phyloP scores from a whole-genome alignment of 345 rosid genomes.

The Geranium rotundifolium region DNA sequence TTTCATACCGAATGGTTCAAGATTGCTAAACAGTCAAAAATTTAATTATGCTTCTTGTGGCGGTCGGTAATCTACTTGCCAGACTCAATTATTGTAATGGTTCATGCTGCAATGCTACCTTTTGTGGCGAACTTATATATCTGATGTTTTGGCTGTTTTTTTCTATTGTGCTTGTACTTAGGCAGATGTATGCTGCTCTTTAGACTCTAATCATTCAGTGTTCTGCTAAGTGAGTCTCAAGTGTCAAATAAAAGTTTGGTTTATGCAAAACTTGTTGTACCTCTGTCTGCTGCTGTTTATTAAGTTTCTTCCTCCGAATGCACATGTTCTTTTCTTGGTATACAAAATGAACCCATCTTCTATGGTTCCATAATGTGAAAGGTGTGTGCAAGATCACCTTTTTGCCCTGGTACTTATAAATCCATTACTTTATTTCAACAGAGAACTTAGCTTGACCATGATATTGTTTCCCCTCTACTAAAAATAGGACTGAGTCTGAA shows the following conservation, averaged over 20 bases:
- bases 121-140: background rate
- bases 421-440: no score
- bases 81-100: slow-evolving; percentile 17
- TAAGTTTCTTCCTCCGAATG: background rate
- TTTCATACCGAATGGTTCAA: slow-evolving; percentile 99
- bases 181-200: background rate
- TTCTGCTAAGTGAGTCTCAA: no score
- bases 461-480: no score
- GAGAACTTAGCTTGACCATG: no score
- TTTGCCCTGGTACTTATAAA: background rate
- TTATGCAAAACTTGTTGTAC: no score
- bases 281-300: no score
- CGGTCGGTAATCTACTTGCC: slow-evolving; percentile 6
- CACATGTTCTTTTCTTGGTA: background rate
- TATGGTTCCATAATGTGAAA: background rate
- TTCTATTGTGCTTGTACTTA: background rate
- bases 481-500: no score
- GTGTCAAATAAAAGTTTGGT: no score
- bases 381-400: background rate
- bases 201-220: no score
- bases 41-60: slow-evolving; percentile 8
- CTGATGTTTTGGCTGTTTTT: slow-evolving; percentile 4
- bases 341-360: background rate
- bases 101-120: background rate
- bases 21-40: slow-evolving; percentile 60